Conservation (phyloP, 2,329 filamentous ascomycete genomes). For the Paecilomyces niveus region DNA sequence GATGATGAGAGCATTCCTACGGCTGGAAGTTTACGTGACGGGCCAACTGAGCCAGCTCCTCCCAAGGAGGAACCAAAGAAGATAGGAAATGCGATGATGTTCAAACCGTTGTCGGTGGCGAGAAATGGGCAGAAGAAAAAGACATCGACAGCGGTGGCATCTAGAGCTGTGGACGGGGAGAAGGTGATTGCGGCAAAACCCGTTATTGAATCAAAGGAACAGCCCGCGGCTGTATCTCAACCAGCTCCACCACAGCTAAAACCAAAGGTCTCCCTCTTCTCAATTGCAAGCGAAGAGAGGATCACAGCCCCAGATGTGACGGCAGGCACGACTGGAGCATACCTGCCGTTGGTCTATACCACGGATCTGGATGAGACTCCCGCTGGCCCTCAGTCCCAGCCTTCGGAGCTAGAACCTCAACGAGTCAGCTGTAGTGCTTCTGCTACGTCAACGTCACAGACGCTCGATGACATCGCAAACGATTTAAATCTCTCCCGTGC, state of each 20-base stretch:
- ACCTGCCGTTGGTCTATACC: constrained; percentile 36
- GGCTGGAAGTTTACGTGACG: constrained; percentile 15
- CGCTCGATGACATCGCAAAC: constrained; percentile 63
- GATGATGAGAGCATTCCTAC: constrained; percentile 25
- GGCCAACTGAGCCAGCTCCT: constrained; percentile 4
- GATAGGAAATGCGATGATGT: constrained; percentile 75
- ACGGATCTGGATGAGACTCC: constrained; percentile 12
- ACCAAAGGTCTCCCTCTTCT: constrained; percentile 40
- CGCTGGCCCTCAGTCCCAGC: constrained; percentile 10
- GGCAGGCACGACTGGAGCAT: constrained; percentile 21
- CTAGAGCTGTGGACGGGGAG: constrained; percentile 10
- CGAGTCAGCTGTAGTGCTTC: neutral
- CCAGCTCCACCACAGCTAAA: constrained; percentile 22
- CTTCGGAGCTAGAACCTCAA: constrained; percentile 2
- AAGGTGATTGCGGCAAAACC: constrained; percentile 12
- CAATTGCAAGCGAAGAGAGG: constrained; percentile 24
- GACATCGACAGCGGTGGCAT: constrained; percentile 13
- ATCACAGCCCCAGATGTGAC: constrained; percentile 4
- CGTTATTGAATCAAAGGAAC: constrained; percentile 5
- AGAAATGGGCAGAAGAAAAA: constrained; percentile 67
- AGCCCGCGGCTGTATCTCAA: constrained; percentile 2
- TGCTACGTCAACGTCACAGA: constrained; percentile 33
- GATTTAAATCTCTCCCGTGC: constrained; percentile 72
- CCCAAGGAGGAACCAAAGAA: constrained; percentile 38
- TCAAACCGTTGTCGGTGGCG: constrained; percentile 79